These are phyloP conservation scores for Capsella rubella DNA, from an alignment of 441 rosid species.

Conservation along the genomic window DNA sequence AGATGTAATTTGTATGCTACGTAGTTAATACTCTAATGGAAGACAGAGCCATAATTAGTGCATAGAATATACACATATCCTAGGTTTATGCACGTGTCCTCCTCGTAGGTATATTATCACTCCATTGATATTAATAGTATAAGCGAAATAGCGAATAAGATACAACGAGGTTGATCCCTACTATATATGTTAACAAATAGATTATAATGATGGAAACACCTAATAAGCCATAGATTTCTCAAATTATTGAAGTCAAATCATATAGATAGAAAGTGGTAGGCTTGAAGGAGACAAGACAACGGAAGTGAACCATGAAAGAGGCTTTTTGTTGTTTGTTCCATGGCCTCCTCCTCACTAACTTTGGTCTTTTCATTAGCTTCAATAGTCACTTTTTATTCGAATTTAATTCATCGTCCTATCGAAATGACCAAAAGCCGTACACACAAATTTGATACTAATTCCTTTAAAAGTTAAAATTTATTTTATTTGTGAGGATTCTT, in stretches of 20 bases:
- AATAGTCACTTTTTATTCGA: slow-evolving; percentile 23
- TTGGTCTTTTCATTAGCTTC: slow-evolving; percentile 36
- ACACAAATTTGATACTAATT: not conserved
- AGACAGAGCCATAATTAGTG: not conserved
- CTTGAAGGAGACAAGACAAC: slow-evolving; percentile 41
- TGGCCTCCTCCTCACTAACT: not conserved
- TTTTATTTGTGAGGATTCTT: slow-evolving; percentile 14
- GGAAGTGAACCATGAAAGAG: slow-evolving; percentile 13
- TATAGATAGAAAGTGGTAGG: slow-evolving; percentile 22
- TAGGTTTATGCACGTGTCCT: slow-evolving; percentile 30
- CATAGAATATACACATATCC: slow-evolving; percentile 26
- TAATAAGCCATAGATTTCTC: slow-evolving; percentile 16
- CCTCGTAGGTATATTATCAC: slow-evolving; percentile 3
- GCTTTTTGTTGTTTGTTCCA: slow-evolving; percentile 23
- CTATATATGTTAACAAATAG: not conserved
- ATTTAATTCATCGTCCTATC: slow-evolving; percentile 15
- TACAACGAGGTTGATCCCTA: slow-evolving; percentile 23
- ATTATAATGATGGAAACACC: not conserved
- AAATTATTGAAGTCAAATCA: slow-evolving; percentile 31
- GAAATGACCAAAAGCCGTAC: slow-evolving; percentile 33
- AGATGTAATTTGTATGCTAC: not conserved
- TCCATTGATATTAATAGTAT: not conserved
- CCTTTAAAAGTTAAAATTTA: not conserved
- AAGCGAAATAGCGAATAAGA: not conserved
- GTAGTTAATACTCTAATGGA: slow-evolving; percentile 23